Evolutionary conservation across 2,329 filamentous ascomycete genomes (phyloP).

Genomic region (Penicillium palitans): DNA sequence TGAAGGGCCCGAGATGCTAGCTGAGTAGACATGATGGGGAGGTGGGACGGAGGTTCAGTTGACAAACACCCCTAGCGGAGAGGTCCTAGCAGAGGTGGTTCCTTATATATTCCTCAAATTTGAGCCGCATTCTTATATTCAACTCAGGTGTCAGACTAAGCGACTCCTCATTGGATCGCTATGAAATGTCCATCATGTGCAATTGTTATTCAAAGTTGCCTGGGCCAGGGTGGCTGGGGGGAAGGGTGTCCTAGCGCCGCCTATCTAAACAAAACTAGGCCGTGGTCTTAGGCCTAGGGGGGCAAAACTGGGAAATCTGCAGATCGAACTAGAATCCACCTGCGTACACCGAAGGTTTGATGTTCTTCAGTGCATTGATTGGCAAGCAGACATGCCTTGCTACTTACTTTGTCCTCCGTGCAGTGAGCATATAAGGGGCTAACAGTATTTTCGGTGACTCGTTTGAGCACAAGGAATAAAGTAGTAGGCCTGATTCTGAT

Average conservation of each 20-base stretch:
- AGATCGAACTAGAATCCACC: slow-evolving; percentile 6
- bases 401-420: not conserved
- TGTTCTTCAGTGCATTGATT: not conserved
- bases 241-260: not conserved
- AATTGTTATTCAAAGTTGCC: not conserved
- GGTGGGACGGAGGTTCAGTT: not conserved
- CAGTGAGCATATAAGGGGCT: not conserved
- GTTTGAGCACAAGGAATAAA: not conserved
- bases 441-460: not conserved
- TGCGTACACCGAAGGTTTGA: not conserved
- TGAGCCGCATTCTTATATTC: slow-evolving; percentile 2
- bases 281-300: not conserved
- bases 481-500: no score
- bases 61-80: not conserved
- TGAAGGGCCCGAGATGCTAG: slow-evolving; percentile 1
- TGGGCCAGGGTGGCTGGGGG: slow-evolving; percentile 7
- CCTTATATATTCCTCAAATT: slow-evolving; percentile 3
- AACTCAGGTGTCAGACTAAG: not conserved
- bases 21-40: slow-evolving; percentile 5
- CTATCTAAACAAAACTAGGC: not conserved
- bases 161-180: not conserved
- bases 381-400: not conserved
- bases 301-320: not conserved
- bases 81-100: not conserved
- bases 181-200: not conserved